These are phyloP conservation scores for Xylaria telfairii DNA, from an alignment of 495 filamentous ascomycete species.

Conservation along the genomic window DNA sequence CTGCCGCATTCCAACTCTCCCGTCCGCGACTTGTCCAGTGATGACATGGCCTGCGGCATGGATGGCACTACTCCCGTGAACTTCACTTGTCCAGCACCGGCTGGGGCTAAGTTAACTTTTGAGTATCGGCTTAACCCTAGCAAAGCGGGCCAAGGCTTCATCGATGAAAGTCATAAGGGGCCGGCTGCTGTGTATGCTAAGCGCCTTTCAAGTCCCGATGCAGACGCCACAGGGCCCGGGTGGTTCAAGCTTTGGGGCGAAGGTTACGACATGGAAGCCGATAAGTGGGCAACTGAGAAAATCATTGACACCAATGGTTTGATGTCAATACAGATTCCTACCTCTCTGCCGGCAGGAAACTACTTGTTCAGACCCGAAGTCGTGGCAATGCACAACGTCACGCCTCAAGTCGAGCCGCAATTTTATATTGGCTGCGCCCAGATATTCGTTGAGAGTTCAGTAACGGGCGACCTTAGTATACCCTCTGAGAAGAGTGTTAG, in stretches of 20 bases:
- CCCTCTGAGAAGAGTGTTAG: conserved; percentile 51
- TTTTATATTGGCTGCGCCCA: conserved; percentile 68
- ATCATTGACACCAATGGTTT: conserved; percentile 60
- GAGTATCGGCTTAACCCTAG: conserved; percentile 60
- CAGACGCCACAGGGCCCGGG: conserved; percentile 50
- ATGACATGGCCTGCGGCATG: conserved; percentile 66
- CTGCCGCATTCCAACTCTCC: conserved; percentile 52
- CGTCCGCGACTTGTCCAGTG: conserved; percentile 50
- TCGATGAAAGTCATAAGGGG: conserved; percentile 58
- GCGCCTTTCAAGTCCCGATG: conserved; percentile 49
- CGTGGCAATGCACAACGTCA: conserved; percentile 61
- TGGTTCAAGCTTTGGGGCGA: conserved; percentile 72
- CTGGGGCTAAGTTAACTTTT: conserved; percentile 56
- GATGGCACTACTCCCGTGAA: conserved; percentile 55
- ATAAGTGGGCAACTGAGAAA: conserved; percentile 64
- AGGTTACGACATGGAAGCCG: conserved; percentile 53
- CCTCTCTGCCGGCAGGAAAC: conserved; percentile 58
- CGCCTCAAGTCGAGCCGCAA: conserved; percentile 57
- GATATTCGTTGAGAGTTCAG: conserved; percentile 58
- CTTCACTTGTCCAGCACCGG: conserved; percentile 53
- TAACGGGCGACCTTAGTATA: conserved; percentile 27
- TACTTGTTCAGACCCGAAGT: conserved; percentile 66
- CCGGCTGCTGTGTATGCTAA: conserved; percentile 72
- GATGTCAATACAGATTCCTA: conserved; percentile 57
- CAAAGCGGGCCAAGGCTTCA: conserved; percentile 46